A percentile compares a stretch with the other conserved stretches of the same genome.
Conservation (phyloP, 768 basidiomycete species). For the Atractiella rhizophila region DNA sequence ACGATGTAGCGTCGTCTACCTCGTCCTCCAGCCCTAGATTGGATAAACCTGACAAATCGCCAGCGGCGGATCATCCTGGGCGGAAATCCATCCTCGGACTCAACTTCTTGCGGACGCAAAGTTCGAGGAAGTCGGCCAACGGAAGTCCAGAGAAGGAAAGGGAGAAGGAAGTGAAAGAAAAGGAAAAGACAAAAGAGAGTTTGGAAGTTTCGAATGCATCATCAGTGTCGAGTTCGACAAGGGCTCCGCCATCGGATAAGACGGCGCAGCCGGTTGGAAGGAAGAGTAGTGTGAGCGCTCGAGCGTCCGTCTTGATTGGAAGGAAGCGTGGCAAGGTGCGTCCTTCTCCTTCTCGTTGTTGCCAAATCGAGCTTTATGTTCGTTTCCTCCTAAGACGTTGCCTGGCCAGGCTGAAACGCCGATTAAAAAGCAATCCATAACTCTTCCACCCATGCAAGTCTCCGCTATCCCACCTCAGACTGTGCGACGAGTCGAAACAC, state of each 20-base stretch:
- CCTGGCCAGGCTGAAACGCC: slow-evolving; percentile 50
- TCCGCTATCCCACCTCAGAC: slow-evolving; percentile 55
- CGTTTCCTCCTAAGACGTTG: slow-evolving; percentile 33
- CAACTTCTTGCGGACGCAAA: slow-evolving; percentile 14
- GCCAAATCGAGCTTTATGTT: neutral
- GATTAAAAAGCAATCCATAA: slow-evolving; percentile 30
- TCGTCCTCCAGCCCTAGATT: neutral
- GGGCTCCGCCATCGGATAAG: slow-evolving; percentile 3
- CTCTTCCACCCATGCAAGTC: slow-evolving; percentile 75
- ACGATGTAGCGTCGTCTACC: slow-evolving; percentile 31
- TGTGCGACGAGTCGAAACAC: slow-evolving; percentile 56
- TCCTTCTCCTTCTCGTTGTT: slow-evolving; percentile 5
- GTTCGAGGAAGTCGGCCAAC: slow-evolving; percentile 8
- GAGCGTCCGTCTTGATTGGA: slow-evolving; percentile 57
- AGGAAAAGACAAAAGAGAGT: neutral
- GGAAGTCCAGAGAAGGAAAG: slow-evolving; percentile 8
- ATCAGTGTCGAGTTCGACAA: neutral
- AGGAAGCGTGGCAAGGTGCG: slow-evolving; percentile 71
- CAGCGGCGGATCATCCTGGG: slow-evolving; percentile 10
- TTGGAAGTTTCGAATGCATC: no score
- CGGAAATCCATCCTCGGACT: slow-evolving; percentile 20
- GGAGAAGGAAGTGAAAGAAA: neutral
- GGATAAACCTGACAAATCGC: slow-evolving; percentile 32
- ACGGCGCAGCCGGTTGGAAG: slow-evolving; percentile 16
- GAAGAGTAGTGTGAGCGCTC: slow-evolving; percentile 33